A percentile compares a stretch with the other conserved stretches of the same genome.
Evolutionary conservation across 2,329 filamentous ascomycete species (phyloP).

Genomic region (Cercospora sojina): DNA sequence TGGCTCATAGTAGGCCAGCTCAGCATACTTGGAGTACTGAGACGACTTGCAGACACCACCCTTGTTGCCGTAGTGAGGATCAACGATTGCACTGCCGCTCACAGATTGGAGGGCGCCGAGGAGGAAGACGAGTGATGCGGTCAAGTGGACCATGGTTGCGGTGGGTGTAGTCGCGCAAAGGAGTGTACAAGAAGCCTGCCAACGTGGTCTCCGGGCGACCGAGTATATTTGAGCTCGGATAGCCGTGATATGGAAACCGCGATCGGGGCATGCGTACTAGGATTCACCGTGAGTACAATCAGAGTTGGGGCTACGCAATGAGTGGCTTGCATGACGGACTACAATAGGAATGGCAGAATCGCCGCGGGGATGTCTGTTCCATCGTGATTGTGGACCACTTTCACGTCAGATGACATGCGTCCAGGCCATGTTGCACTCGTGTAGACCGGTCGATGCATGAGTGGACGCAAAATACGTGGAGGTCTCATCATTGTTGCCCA

Average conservation of each 20-base stretch:
- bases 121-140: not conserved
- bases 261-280: not conserved
- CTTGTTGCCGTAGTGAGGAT: not conserved
- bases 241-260: not conserved
- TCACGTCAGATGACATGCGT: not conserved
- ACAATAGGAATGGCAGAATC: not conserved
- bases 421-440: not conserved
- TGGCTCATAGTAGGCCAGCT: conserved; percentile 1
- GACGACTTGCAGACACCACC: conserved; percentile 1
- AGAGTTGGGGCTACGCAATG: not conserved
- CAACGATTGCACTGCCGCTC: not conserved
- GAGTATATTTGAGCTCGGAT: not conserved
- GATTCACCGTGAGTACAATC: not conserved
- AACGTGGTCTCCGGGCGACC: not conserved
- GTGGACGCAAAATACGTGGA: not conserved
- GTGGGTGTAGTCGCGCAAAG: not conserved
- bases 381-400: not conserved
- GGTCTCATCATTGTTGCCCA: not conserved
- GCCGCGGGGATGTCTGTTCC: not conserved
- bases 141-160: not conserved
- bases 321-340: not conserved
- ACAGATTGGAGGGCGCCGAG: not conserved
- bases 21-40: not conserved
- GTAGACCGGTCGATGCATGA: not conserved
- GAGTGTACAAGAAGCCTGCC: not conserved